Conservation (phyloP, 2,329 filamentous ascomycete species). For the Cladosporium sp. region DNA sequence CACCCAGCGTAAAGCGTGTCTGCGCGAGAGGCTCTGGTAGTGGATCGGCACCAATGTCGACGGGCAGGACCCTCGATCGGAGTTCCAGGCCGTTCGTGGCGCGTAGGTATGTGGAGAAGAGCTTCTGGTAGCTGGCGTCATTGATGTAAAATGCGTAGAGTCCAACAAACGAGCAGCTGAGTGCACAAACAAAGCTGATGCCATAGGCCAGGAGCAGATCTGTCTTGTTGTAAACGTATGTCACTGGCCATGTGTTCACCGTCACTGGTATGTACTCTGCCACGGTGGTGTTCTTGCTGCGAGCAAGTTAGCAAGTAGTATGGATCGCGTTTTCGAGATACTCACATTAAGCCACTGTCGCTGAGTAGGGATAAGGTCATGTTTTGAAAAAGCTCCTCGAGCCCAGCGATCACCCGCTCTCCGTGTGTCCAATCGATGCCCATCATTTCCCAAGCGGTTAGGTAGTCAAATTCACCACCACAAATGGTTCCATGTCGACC, state of each 20-base stretch:
- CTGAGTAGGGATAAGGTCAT: background rate
- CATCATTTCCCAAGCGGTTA: too few species aligned
- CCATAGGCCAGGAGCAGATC: constrained; percentile 8
- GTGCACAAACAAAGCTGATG: background rate
- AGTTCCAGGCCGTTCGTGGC: constrained; percentile 6
- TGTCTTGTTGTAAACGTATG: background rate
- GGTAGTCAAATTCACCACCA: too few species aligned
- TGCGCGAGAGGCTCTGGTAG: background rate
- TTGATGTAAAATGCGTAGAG: constrained; percentile 1
- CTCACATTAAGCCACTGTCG: background rate
- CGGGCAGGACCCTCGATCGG: background rate
- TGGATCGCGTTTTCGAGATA: too few species aligned
- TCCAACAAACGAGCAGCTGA: background rate
- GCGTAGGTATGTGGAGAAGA: constrained; percentile 10
- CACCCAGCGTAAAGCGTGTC: too few species aligned
- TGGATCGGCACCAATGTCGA: background rate
- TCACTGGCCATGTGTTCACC: constrained; percentile 1
- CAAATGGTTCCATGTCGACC: too few species aligned
- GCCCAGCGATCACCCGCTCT: background rate
- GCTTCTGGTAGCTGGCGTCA: constrained; percentile 6
- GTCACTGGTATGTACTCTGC: background rate
- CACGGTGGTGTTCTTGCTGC: background rate
- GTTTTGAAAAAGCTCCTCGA: background rate
- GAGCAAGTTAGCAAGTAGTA: too few species aligned
- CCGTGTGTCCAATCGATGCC: background rate